Base-by-base conservation (phyloP, 176 grass and related monocot genomes). In the Thalia dealbata region DNA sequence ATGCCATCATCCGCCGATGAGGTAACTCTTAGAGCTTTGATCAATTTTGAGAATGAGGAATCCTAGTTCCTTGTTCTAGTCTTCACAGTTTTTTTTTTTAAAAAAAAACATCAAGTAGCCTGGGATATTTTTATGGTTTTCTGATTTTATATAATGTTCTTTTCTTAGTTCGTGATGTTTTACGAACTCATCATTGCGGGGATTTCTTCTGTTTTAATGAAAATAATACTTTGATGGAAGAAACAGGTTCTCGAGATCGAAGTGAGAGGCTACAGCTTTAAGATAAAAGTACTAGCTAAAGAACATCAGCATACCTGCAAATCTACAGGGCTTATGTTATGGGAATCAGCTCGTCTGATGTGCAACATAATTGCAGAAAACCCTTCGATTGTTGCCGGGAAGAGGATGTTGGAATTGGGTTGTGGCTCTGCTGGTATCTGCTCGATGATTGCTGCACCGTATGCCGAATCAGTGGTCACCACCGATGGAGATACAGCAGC, bases 241-340 rank as follows among this genome's bases (percentile, higher is more conserved):
- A 46, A 13, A 59, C 46, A 72, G 12, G 14, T 80, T 79, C 74
- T 92, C 75, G 70, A 77, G 56, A 73, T 96, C 21, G 79, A 83
- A 78, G 84, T 77, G 75, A 92, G 83, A 75, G 77, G 58, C 45
- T 79, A 84, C 0, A 52, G 80, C 63, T 92, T 96, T 65, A 89
- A 77, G 77, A 85, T 96, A 87, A 92, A 84, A 78, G 73, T 83
- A 78, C 82, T 92, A 25, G 29, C 75, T 19, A 96, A 81, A 81
- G 92, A 96, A 89, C 71, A 92, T 52, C 92, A 96, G 75, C 92
- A 92, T 82, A 92, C 84, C 10, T 96, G 92, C 86, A 96, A 87
- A 85, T 89, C 74, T 45, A 92, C 92, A 14, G 92, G 92, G 22
- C 73, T 96, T 59, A 96, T 92, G 89, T 73, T 96, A 50, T 96